Conservation (phyloP, 2,329 filamentous ascomycete genomes). For the Sporothrix euskadiensis region DNA sequence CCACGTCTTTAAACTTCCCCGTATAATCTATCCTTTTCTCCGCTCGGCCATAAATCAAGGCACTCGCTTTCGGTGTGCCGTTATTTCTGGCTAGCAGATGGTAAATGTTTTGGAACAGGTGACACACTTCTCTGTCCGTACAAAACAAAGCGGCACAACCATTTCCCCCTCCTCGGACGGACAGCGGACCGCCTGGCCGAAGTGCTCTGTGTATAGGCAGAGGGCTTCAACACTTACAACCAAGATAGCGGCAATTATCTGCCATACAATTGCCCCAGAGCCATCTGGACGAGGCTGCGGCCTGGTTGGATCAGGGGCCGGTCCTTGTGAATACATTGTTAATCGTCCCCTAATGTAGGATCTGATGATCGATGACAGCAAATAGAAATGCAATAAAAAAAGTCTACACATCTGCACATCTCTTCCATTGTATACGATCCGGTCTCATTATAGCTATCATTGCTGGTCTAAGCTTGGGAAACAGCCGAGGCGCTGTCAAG, state of each 20-base stretch:
- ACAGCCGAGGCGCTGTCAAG: not conserved
- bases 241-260: not conserved
- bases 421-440: not conserved
- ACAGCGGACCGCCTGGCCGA: not conserved
- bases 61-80: not conserved
- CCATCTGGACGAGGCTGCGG: not conserved
- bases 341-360: not conserved
- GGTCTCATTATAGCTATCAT: not conserved
- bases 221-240: not conserved
- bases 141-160: not conserved
- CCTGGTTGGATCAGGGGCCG: not conserved
- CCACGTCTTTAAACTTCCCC: not conserved
- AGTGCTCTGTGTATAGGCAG: not conserved
- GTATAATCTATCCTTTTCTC: constrained; percentile 4
- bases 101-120: not conserved
- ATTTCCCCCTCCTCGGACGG: not conserved
- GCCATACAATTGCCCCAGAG: not conserved
- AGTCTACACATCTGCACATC: not conserved
- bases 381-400: not conserved
- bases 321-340: not conserved
- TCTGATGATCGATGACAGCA: not conserved
- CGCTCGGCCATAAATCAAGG: not conserved
- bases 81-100: not conserved
- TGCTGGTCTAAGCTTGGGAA: not conserved
- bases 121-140: not conserved